Conservation (phyloP, 2,329 filamentous ascomycete genomes). For the Phaeoacremonium minimum region DNA sequence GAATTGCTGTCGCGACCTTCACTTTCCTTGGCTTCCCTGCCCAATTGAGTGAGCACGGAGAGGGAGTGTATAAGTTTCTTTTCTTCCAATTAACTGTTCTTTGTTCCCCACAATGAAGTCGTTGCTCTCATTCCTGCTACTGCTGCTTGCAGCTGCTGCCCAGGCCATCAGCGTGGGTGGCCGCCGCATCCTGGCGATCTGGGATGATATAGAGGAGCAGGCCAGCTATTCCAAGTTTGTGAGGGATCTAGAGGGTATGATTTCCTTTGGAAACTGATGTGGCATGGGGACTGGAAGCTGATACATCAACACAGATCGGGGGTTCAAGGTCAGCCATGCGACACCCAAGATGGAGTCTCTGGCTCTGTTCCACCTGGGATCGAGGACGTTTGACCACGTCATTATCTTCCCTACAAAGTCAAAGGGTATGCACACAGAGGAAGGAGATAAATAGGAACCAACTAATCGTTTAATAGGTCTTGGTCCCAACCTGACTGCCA, state of each 20-base stretch:
- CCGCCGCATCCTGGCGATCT: slow-evolving; percentile 74
- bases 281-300: background rate
- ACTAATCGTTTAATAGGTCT: slow-evolving; percentile 53
- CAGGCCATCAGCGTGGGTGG: slow-evolving; percentile 77
- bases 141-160: slow-evolving; percentile 62
- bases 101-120: slow-evolving; percentile 61
- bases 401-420: slow-evolving; percentile 83
- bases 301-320: slow-evolving; percentile 66
- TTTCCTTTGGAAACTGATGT: background rate
- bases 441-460: too few species aligned
- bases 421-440: slow-evolving; percentile 67
- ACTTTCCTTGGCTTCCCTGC: background rate
- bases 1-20: slow-evolving; percentile 7
- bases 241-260: slow-evolving; percentile 64
- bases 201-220: slow-evolving; percentile 80
- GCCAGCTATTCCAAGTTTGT: slow-evolving; percentile 79
- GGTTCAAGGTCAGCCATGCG: slow-evolving; percentile 75
- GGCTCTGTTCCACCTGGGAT: slow-evolving; percentile 78
- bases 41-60: background rate
- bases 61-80: slow-evolving; percentile 9
- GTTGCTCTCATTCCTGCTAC: slow-evolving; percentile 64
- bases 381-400: slow-evolving; percentile 86
- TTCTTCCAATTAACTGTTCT: slow-evolving; percentile 8
- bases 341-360: slow-evolving; percentile 77
- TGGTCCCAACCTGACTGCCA: slow-evolving; percentile 82